Percentiles rank a stretch among this genome's conserved stretches.
These are phyloP conservation scores for Diaporthe vexans DNA, from an alignment of 2,329 filamentous ascomycete genomes.

Conservation along the genomic window DNA sequence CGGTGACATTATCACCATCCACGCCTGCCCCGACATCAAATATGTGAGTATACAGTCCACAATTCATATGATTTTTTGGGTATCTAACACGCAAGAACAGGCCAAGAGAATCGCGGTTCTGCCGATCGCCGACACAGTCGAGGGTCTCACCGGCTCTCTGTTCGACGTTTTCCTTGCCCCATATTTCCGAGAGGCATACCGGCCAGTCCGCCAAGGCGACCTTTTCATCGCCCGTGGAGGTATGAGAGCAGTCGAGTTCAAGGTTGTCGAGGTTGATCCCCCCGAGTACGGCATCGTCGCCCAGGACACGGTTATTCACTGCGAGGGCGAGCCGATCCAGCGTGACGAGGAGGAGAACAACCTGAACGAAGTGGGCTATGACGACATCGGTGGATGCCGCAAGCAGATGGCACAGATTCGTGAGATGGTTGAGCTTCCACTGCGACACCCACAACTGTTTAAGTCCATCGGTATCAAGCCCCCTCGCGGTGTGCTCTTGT, in stretches of 20 bases:
- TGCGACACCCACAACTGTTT: constrained; percentile 98
- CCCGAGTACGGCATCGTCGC: constrained; percentile 99
- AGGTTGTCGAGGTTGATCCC: constrained; percentile 98
- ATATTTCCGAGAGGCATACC: constrained; percentile 99
- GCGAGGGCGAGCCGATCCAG: constrained; percentile 95
- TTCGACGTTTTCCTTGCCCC: constrained; percentile 99
- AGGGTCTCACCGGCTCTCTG: constrained; percentile 96
- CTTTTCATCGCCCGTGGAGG: constrained; percentile 97
- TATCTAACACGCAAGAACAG: constrained; percentile 60
- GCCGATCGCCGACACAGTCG: constrained; percentile 97
- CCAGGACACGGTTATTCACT: constrained; percentile 98
- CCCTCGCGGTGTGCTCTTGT: constrained; percentile 96
- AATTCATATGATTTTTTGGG: neutral
- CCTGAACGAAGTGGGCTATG: constrained; percentile 98
- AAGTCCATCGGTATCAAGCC: constrained; percentile 99
- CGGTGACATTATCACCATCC: constrained; percentile 96
- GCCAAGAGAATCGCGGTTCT: constrained; percentile 99
- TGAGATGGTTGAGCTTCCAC: constrained; percentile 96
- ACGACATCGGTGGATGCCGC: constrained; percentile 98
- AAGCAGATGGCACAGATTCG: constrained; percentile 99
- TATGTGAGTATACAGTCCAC: constrained; percentile 77
- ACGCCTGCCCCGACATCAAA: constrained; percentile 99
- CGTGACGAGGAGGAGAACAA: constrained; percentile 99
- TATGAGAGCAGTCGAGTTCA: constrained; percentile 99
- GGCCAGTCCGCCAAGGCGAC: constrained; percentile 96